These are phyloP conservation scores for Aspergillus floridensis DNA, from an alignment of 2,329 filamentous ascomycete genomes.

Conservation along the genomic window DNA sequence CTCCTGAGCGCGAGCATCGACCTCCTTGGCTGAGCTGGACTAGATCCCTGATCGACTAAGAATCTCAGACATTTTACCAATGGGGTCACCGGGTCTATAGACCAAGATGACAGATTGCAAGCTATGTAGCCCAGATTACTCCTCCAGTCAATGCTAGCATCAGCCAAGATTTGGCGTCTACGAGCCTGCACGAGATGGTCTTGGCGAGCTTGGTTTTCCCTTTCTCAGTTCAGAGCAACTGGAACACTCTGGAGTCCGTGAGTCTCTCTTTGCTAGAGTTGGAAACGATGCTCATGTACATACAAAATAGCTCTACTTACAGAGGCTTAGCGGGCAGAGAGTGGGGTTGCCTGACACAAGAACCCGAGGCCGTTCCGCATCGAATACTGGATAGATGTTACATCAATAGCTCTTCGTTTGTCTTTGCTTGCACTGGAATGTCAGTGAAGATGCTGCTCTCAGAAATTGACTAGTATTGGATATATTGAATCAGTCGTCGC, in stretches of 20 bases:
- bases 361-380: neutral
- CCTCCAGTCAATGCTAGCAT: too few species aligned
- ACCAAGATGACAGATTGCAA: too few species aligned
- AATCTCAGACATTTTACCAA: neutral
- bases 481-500: slow-evolving; percentile 10
- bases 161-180: too few species aligned
- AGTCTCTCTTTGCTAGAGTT: neutral
- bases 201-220: too few species aligned
- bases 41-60: neutral
- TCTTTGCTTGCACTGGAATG: neutral
- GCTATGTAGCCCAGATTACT: too few species aligned
- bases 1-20: neutral
- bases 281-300: neutral
- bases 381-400: neutral
- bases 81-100: neutral
- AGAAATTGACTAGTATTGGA: neutral
- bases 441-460: neutral
- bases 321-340: neutral
- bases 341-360: neutral
- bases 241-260: too few species aligned
- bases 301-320: neutral
- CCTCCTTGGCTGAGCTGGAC: neutral
- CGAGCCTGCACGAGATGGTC: too few species aligned
- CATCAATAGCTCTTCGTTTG: neutral
- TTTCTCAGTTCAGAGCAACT: too few species aligned